Evolutionary conservation across 768 basidiomycete genomes (phyloP).

Genomic region (Chlorophyllum brunneum): DNA sequence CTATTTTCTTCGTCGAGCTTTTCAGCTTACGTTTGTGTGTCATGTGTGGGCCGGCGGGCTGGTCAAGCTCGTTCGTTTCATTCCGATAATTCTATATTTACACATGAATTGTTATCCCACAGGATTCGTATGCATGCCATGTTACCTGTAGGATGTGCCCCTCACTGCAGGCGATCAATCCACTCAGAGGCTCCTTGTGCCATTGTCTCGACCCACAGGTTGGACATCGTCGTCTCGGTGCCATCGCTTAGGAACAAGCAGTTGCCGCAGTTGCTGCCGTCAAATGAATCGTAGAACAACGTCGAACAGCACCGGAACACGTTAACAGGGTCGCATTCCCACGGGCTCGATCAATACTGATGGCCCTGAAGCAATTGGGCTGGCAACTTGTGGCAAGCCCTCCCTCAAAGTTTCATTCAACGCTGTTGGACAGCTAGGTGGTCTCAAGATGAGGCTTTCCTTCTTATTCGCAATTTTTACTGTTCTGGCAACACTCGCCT

Average conservation of each 20-base stretch:
- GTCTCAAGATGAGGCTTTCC: constrained; percentile 43
- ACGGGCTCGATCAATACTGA: constrained; percentile 8
- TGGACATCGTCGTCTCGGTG: constrained; percentile 61
- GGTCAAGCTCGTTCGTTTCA: constrained; percentile 65
- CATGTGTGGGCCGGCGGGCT: constrained; percentile 56
- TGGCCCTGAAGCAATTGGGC: no score
- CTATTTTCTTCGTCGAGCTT: constrained; percentile 49
- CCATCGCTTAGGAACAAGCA: constrained; percentile 34
- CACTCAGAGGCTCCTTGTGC: constrained; percentile 82
- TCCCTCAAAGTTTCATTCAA: background rate
- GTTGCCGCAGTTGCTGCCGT: background rate
- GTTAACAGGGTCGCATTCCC: background rate
- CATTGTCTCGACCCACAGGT: constrained; percentile 83
- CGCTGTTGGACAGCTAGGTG: background rate
- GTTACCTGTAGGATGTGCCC: constrained; percentile 86
- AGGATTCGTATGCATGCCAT: background rate
- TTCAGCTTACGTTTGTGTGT: constrained; percentile 67
- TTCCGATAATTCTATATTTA: constrained; percentile 71
- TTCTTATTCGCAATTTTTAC: constrained; percentile 46
- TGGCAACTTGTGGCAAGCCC: background rate
- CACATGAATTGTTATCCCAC: background rate
- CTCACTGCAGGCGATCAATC: constrained; percentile 82
- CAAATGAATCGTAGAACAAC: background rate
- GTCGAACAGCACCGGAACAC: background rate
- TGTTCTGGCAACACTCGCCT: constrained; percentile 45